These are phyloP conservation scores for Aureobasidium melanogenum DNA, from an alignment of 2,329 filamentous ascomycete species.

Conservation along the genomic window DNA sequence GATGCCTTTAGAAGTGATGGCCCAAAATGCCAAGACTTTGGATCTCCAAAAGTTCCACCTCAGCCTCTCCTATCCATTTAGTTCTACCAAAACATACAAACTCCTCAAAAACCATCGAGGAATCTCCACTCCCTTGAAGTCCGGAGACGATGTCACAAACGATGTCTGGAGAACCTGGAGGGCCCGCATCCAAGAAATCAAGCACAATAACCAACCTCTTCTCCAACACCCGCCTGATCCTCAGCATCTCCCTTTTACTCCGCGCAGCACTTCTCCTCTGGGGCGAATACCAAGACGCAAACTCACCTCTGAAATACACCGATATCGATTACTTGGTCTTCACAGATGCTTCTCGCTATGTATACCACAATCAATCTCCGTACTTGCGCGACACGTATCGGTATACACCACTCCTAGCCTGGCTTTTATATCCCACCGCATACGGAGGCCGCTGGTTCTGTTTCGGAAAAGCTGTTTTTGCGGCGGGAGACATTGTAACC, in stretches of 20 bases:
- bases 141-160: not conserved
- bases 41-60: not conserved
- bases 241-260: conserved; percentile 47
- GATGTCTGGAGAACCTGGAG: not conserved
- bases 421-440: conserved; percentile 76
- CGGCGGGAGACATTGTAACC: conserved; percentile 70
- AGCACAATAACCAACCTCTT: not conserved
- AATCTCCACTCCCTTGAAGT: no score
- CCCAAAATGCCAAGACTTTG: conserved; percentile 3
- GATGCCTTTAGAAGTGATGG: not conserved
- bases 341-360: conserved; percentile 81
- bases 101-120: not conserved
- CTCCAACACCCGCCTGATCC: conserved; percentile 22
- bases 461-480: conserved; percentile 82
- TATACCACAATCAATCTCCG: conserved; percentile 59
- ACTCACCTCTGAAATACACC: conserved; percentile 92
- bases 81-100: not conserved
- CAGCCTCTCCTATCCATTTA: not conserved
- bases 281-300: conserved; percentile 83
- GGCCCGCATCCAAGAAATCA: no score
- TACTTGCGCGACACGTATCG: conserved; percentile 91
- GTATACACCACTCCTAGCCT: conserved; percentile 89
- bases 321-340: conserved; percentile 99
- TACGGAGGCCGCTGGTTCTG: conserved; percentile 59
- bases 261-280: conserved; percentile 71